Evolutionary conservation across 306 rosid genomes (phyloP), one percentile per base, ranked within the genome.

Genomic region (Ammopiptanthus mongolicus): DNA sequence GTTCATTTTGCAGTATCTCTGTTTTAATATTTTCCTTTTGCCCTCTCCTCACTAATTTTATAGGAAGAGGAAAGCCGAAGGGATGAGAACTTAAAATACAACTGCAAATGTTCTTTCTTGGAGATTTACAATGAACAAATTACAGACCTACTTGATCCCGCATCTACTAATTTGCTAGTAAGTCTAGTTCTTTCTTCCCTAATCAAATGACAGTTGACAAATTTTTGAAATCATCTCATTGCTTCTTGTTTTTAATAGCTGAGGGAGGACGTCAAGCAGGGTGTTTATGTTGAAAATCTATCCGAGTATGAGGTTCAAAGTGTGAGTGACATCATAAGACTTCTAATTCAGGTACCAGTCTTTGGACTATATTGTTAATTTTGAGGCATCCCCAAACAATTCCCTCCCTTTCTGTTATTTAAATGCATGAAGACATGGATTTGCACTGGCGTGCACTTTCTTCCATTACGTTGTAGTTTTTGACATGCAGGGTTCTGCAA

Each of bases 81-180:
- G 65, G 99, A 95, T 58, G 99, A 95, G 80, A 91, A 84, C 73
- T 80, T 95, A 76, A 86, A 87, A 77, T 95, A 95, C 84, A 86
- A 89, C 36, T 95, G 97, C 97, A 95, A 92, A 86, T 95, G 99
- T 80, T 95, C 99, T 73, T 95, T 95, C 87, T 71, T 95, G 81
- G 99, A 95, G 87, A 92, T 95, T 80, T 95, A 91, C 85, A 95
- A 95, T 55, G 98, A 95, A 65, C 97, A 95, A 80, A 87, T 95
- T 51, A 87, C 97, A 0, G 99, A 95, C 80, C 97, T 95, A 67
- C 96, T 95, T 51, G 99, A 95, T 84, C 93, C 99, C 22, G 88
- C 87, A 21, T 88, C 96, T 64, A 79, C 96, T 52, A 95, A 92
- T 88, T 88, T 95, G 84, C 96, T 83, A 42, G 99, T 95, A 89